These are phyloP conservation scores for Talaromyces thailandensis DNA, from an alignment of 495 filamentous ascomycete genomes.

Conservation along the genomic window DNA sequence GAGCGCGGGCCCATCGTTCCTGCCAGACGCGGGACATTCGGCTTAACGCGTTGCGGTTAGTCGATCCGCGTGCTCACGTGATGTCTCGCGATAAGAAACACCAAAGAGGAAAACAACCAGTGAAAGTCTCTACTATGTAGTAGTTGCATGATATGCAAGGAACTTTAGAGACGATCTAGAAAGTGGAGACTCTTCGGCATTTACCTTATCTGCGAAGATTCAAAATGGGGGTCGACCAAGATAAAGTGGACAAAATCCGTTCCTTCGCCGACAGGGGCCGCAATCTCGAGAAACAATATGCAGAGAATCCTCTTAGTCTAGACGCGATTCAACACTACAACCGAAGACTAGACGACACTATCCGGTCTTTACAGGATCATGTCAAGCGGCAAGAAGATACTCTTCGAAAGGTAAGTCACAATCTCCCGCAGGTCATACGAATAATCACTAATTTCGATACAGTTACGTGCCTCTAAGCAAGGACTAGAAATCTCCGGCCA, in stretches of 20 bases:
- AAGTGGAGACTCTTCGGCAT: neutral
- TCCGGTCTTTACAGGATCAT: conserved; percentile 54
- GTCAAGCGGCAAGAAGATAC: conserved; percentile 58
- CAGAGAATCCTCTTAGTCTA: conserved; percentile 20
- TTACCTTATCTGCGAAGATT: neutral
- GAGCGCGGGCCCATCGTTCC: neutral
- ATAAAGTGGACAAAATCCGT: conserved; percentile 27
- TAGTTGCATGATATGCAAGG: neutral
- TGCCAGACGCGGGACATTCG: neutral
- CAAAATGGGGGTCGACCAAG: conserved; percentile 26
- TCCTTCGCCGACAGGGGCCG: conserved; percentile 28
- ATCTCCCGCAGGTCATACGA: neutral
- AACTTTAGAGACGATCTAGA: neutral
- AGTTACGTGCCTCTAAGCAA: conserved; percentile 36
- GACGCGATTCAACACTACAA: conserved; percentile 30
- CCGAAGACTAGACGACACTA: conserved; percentile 51
- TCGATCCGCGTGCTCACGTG: conserved; percentile 7
- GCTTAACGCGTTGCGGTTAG: neutral
- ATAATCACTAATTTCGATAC: conserved; percentile 9
- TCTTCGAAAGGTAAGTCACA: conserved; percentile 39
- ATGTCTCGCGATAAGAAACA: neutral
- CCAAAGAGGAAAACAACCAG: neutral
- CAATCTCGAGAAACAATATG: conserved; percentile 25
- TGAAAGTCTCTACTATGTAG: neutral
- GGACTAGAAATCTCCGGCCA: conserved; percentile 29